Conservation (phyloP, 2,329 filamentous ascomycete genomes). For the Raffaelea arxii region DNA sequence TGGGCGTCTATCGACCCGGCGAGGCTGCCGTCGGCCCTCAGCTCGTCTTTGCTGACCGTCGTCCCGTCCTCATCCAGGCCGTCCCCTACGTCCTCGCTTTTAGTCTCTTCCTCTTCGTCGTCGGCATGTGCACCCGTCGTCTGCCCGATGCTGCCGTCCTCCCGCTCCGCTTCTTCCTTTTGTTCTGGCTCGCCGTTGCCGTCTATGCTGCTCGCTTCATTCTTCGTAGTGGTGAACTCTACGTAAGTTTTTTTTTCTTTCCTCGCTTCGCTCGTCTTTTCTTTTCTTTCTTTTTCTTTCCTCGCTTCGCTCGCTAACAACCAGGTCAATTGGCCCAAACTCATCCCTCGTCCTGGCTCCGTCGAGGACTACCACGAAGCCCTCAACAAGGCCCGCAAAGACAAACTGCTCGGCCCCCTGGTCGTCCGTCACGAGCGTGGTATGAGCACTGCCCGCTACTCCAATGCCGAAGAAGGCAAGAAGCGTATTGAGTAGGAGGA, state of each 20-base stretch:
- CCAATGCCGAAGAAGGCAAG: slow-evolving; percentile 92
- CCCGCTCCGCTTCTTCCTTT: slow-evolving; percentile 70
- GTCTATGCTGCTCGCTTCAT: slow-evolving; percentile 71
- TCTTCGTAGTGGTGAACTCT: slow-evolving; percentile 77
- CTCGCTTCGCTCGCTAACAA: not conserved
- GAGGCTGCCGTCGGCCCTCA: slow-evolving; percentile 58
- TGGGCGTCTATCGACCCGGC: slow-evolving; percentile 74
- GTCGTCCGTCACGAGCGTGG: slow-evolving; percentile 70
- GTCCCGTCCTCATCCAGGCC: slow-evolving; percentile 83
- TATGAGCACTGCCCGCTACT: slow-evolving; percentile 69
- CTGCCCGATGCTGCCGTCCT: slow-evolving; percentile 66
- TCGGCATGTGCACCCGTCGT: slow-evolving; percentile 63
- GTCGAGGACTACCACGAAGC: slow-evolving; percentile 84
- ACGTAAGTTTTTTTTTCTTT: slow-evolving; percentile 54
- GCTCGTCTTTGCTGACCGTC: slow-evolving; percentile 71
- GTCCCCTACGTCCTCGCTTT: slow-evolving; percentile 85
- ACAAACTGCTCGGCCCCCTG: slow-evolving; percentile 69
- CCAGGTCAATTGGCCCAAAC: slow-evolving; percentile 97
- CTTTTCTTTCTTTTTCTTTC: slow-evolving; percentile 4
- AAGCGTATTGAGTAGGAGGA: slow-evolving; percentile 76
- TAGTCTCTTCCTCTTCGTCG: slow-evolving; percentile 71
- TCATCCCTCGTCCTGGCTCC: slow-evolving; percentile 81
- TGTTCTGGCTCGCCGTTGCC: slow-evolving; percentile 65
- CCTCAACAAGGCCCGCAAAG: slow-evolving; percentile 70
- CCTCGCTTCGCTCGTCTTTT: slow-evolving; percentile 6